Conservation (phyloP, 1,284 basidiomycete genomes). For the Apiotrichum gracile region DNA sequence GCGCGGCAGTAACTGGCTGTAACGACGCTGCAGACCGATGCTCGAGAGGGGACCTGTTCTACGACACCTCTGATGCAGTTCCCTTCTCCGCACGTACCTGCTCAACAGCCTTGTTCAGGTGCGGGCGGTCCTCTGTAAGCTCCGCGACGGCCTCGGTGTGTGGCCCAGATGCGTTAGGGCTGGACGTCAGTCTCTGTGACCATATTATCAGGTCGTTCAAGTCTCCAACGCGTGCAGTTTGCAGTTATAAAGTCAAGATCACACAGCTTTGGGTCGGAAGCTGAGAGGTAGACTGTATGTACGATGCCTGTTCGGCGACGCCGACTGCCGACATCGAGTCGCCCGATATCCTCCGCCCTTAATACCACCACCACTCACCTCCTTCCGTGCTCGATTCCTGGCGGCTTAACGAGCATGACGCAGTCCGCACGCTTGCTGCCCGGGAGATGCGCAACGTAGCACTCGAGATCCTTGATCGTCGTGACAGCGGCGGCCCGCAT, state of each 20-base stretch:
- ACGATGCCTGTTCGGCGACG: too few relatives aligned
- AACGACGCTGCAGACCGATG: too few relatives aligned
- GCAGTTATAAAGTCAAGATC: too few relatives aligned
- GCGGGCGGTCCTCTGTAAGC: not conserved
- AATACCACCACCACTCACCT: not conserved
- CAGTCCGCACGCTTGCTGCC: not conserved
- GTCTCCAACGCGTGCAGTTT: not conserved
- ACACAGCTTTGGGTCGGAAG: too few relatives aligned
- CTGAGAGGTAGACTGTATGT: too few relatives aligned
- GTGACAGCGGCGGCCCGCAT: not conserved
- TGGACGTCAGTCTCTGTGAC: not conserved
- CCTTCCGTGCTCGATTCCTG: conserved; percentile 1
- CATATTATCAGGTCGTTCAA: not conserved
- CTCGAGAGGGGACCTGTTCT: too few relatives aligned
- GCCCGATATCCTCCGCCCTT: not conserved
- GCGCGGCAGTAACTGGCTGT: too few relatives aligned
- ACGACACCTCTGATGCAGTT: too few relatives aligned
- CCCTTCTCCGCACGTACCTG: not conserved
- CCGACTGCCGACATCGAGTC: too few relatives aligned
- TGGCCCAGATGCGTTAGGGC: not conserved
- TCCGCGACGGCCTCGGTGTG: not conserved
- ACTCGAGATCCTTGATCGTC: not conserved
- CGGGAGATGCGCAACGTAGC: not conserved
- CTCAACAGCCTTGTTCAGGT: not conserved
- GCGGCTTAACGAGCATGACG: conserved; percentile 9